Conservation (phyloP, 192 early-diverging fungal genomes). For the Backusella tarrabulga region DNA sequence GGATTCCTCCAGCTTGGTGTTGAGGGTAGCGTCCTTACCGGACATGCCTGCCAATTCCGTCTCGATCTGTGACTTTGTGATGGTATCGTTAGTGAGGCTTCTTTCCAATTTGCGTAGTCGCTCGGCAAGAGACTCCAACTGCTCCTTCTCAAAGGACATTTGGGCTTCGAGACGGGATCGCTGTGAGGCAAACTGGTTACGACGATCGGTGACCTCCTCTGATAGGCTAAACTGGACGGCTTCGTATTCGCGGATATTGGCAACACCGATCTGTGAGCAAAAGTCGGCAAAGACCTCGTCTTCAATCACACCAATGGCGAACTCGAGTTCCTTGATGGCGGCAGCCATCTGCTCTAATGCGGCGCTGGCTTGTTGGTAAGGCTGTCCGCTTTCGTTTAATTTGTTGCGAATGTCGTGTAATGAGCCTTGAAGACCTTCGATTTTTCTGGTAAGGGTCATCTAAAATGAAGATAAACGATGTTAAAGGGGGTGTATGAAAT, state of each 20-base stretch:
- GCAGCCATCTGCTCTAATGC: constrained; percentile 45
- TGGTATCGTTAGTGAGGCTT: constrained; percentile 41
- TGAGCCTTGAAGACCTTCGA: constrained; percentile 60
- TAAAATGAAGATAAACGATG: constrained; percentile 6
- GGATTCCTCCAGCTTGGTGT: constrained; percentile 43
- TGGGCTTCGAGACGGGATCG: constrained; percentile 79
- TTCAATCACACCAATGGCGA: constrained; percentile 50
- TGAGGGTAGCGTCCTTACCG: constrained; percentile 46
- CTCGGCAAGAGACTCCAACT: constrained; percentile 59
- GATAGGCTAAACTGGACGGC: constrained; percentile 63
- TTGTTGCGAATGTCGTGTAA: constrained; percentile 51
- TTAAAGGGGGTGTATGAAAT: neutral
- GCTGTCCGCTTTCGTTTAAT: constrained; percentile 3
- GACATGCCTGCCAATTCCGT: constrained; percentile 41
- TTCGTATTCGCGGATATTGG: constrained; percentile 88
- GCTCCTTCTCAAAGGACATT: constrained; percentile 74
- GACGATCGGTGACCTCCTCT: constrained; percentile 71
- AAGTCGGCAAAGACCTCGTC: constrained; percentile 79
- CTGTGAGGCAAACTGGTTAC: constrained; percentile 74
- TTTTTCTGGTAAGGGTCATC: constrained; percentile 50
- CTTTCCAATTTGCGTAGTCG: constrained; percentile 57
- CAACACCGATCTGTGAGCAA: constrained; percentile 69
- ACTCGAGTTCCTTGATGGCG: constrained; percentile 42
- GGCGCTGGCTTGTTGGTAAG: constrained; percentile 14
- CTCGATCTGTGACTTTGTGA: constrained; percentile 31